Evolutionary conservation across 2,329 filamentous ascomycete species (phyloP).

Genomic region (Pseudocercospora ulei): DNA sequence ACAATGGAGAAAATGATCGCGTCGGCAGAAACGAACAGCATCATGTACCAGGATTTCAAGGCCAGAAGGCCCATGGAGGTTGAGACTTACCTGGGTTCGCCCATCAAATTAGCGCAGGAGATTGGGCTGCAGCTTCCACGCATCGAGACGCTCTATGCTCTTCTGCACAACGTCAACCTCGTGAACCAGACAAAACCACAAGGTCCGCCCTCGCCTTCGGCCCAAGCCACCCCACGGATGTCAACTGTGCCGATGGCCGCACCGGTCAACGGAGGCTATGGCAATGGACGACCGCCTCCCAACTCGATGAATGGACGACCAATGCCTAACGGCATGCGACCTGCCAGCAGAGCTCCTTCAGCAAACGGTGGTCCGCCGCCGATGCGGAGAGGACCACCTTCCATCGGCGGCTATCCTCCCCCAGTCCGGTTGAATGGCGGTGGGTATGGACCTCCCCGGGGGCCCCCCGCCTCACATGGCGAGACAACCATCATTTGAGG

Average conservation of each 20-base stretch:
- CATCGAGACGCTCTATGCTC: slow-evolving; percentile 83
- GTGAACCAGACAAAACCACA: slow-evolving; percentile 64
- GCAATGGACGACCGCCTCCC: slow-evolving; percentile 29
- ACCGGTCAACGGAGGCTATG: slow-evolving; percentile 20
- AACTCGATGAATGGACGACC: slow-evolving; percentile 36
- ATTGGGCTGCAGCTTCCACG: slow-evolving; percentile 63
- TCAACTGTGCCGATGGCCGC: slow-evolving; percentile 38
- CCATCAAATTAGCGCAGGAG: slow-evolving; percentile 76
- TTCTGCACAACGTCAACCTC: slow-evolving; percentile 80
- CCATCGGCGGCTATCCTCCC: slow-evolving; percentile 54
- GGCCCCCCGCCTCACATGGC: slow-evolving; percentile 53
- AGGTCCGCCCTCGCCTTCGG: slow-evolving; percentile 36
- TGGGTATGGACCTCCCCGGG: slow-evolving; percentile 47
- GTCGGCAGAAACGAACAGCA: slow-evolving; percentile 60
- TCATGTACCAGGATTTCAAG: slow-evolving; percentile 92
- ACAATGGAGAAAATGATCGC: slow-evolving; percentile 73
- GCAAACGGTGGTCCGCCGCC: slow-evolving; percentile 44
- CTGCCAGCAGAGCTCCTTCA: slow-evolving; percentile 47
- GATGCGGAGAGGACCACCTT: slow-evolving; percentile 43
- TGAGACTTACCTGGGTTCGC: slow-evolving; percentile 87
- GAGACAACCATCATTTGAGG: slow-evolving; percentile 71
- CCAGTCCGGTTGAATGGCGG: slow-evolving; percentile 37
- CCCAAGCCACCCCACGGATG: slow-evolving; percentile 49
- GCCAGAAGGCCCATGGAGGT: slow-evolving; percentile 89
- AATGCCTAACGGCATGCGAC: slow-evolving; percentile 28